Evolutionary conservation across 805 yeast genomes (phyloP).

Genomic region (Pichia rugopelliculosa): DNA sequence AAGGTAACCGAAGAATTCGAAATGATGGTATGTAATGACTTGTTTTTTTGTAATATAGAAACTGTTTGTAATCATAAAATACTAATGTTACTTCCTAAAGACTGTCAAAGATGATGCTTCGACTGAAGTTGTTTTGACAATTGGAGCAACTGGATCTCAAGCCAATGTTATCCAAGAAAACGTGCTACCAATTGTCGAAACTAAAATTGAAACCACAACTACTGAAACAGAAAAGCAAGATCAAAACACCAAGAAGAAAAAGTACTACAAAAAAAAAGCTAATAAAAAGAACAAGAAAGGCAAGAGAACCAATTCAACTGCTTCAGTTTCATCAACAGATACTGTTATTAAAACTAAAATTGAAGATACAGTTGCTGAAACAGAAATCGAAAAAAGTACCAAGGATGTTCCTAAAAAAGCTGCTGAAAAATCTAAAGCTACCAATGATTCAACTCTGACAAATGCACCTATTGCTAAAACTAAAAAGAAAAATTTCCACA

Average conservation of each 20-base stretch:
- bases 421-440: not conserved
- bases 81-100: not conserved
- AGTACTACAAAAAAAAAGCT: not conserved
- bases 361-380: not conserved
- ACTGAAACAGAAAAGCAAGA: not conserved
- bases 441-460: not conserved
- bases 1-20: constrained; percentile 5
- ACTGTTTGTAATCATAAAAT: not conserved
- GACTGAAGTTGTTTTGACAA: too few species aligned
- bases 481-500: not conserved
- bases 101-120: not conserved
- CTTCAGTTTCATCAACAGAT: not conserved
- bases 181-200: not conserved
- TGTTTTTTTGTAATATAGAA: not conserved
- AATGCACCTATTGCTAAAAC: not conserved
- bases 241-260: not conserved
- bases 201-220: not conserved
- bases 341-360: not conserved
- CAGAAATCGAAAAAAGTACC: not conserved
- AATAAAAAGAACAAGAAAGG: not conserved
- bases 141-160: too few species aligned
- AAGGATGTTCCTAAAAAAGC: not conserved
- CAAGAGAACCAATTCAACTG: not conserved
- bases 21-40: not conserved
- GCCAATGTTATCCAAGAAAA: too few species aligned